Percentiles rank a stretch among this genome's conserved stretches.
Conservation (phyloP, 2,329 filamentous ascomycete species). For the Teratosphaeria destructans region DNA sequence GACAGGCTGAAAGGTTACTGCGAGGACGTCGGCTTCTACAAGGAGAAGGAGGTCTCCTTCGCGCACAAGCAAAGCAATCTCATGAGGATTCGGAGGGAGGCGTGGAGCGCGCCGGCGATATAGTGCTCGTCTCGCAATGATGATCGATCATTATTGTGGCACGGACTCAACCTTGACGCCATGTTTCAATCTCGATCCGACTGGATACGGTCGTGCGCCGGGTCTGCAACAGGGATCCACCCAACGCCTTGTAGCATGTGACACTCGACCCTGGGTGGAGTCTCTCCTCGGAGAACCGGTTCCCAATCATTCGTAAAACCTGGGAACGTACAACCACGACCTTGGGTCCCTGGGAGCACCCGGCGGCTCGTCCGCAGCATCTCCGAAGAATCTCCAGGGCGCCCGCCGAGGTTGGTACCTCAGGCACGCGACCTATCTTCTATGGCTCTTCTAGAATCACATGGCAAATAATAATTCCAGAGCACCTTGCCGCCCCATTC, state of each 20-base stretch:
- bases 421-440: neutral
- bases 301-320: too few relatives aligned
- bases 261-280: too few relatives aligned
- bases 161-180: too few relatives aligned
- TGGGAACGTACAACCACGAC: too few relatives aligned
- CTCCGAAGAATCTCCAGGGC: neutral
- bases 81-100: constrained; percentile 68
- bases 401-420: neutral
- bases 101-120: constrained; percentile 57
- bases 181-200: too few relatives aligned
- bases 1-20: constrained; percentile 60
- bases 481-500: neutral
- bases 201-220: too few relatives aligned
- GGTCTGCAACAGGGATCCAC: too few relatives aligned
- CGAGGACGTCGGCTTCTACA: constrained; percentile 66
- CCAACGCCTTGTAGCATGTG: too few relatives aligned
- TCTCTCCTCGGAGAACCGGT: too few relatives aligned
- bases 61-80: constrained; percentile 88
- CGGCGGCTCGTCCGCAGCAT: neutral
- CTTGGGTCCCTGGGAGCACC: too few relatives aligned
- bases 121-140: constrained; percentile 2
- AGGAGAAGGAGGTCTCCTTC: constrained; percentile 75
- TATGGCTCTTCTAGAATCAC: neutral
- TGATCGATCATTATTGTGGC: too few relatives aligned
- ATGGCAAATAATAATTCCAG: neutral